These are phyloP conservation scores for Suillus discolor DNA, from an alignment of 768 basidiomycete genomes.

Conservation along the genomic window DNA sequence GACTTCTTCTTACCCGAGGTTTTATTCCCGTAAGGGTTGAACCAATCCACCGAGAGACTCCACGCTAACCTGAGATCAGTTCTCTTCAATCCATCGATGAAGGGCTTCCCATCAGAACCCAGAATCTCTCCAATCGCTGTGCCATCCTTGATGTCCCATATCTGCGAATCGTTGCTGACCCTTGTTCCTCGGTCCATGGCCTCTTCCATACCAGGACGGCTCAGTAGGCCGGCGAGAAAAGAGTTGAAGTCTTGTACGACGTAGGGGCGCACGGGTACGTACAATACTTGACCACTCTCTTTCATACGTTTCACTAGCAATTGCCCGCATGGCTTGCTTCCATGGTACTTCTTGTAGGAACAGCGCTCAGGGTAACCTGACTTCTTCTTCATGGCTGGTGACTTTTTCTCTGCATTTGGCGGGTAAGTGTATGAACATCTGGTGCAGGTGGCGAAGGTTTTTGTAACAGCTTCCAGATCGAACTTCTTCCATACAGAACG, in stretches of 20 bases:
- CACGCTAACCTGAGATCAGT: slow-evolving; percentile 20
- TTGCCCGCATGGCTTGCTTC: slow-evolving; percentile 15
- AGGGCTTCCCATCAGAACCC: slow-evolving; percentile 27
- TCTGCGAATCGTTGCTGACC: not conserved
- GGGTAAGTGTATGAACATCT: slow-evolving; percentile 28
- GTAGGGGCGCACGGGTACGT: slow-evolving; percentile 12
- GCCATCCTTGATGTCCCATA: slow-evolving; percentile 27
- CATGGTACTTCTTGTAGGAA: slow-evolving; percentile 14
- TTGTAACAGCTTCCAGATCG: no score
- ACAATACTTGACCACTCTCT: not conserved
- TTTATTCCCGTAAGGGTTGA: slow-evolving; percentile 27
- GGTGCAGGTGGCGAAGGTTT: slow-evolving; percentile 23
- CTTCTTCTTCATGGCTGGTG: not conserved
- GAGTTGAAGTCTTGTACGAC: slow-evolving; percentile 29
- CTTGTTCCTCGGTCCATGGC: slow-evolving; percentile 23
- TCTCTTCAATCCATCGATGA: slow-evolving; percentile 17
- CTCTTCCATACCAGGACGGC: slow-evolving; percentile 27
- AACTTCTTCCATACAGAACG: no score
- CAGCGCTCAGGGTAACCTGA: slow-evolving; percentile 23
- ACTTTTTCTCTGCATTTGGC: not conserved
- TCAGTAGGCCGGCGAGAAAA: slow-evolving; percentile 29
- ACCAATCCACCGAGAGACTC: slow-evolving; percentile 30
- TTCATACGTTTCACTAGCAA: not conserved
- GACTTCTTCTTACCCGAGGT: slow-evolving; percentile 19
- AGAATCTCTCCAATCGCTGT: slow-evolving; percentile 26